Base-by-base conservation (phyloP, 805 yeast species). In the Ogataea pignaliae region DNA sequence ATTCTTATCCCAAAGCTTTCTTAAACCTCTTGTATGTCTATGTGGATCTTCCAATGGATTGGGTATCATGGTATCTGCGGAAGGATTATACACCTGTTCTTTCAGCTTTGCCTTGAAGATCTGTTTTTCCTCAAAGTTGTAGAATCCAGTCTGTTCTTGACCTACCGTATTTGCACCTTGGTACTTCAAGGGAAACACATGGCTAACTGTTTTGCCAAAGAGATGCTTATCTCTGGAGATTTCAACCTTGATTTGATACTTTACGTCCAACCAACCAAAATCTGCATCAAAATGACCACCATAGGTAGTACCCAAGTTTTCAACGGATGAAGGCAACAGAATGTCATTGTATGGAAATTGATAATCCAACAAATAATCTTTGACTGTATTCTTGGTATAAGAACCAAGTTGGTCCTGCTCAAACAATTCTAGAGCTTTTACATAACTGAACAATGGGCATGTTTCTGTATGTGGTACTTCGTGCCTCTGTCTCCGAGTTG, bases 11-110 rank as follows among this genome's bases (percentile, higher is more conserved):
- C 41, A 44, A 3, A 44, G 18, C 4, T 37, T 4, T 40, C 47
- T 40, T 3, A 44, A 36, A 36, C 38, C 44, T 29, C 47, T 40
- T 7, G 47, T 40, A 36, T 41, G 45, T 37, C 36, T 45, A 39
- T 48, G 52, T 10, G 43, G 40, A 10, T 36, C 26, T 12, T 34
- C 40, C 10, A 44, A 30, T 9, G 54, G 54, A 31, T 41, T 50
- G 26, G 15, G 35, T 31, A 50, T 43, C 47, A 52, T 45, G 3
- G 41, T 26, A 15, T 46, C 44, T 18, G 47, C 42, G 9, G 39
- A 45, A 16, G 40, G 38, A 30, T 42, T 43, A 21, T 34, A 45
- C 11, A 52, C 39, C 36, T 40, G 17, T 21, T 40, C 18, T 36
- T 48, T 50, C 33, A 44, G n/a, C 34, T 46, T 45, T 7, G 4